These are phyloP conservation scores for Aspergillus viridinutans DNA, from an alignment of 2,329 filamentous ascomycete genomes.

Conservation along the genomic window DNA sequence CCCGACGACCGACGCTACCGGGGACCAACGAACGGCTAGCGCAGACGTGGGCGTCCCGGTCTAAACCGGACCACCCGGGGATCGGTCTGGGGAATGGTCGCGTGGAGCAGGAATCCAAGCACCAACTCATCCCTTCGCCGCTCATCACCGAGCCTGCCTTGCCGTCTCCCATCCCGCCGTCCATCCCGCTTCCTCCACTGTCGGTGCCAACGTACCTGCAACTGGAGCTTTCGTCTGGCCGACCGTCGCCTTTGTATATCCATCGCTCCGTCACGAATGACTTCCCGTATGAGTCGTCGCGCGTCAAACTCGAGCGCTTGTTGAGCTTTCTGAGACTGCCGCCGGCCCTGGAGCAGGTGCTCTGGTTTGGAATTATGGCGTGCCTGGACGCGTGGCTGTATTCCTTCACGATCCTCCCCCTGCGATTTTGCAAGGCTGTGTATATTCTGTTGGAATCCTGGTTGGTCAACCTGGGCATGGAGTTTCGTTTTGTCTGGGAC, in stretches of 20 bases:
- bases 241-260: constrained; percentile 61
- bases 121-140: constrained; percentile 19
- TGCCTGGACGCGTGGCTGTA: constrained; percentile 96
- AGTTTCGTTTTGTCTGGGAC: constrained; percentile 64
- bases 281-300: constrained; percentile 84
- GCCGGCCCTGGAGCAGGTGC: constrained; percentile 72
- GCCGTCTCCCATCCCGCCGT: constrained; percentile 47
- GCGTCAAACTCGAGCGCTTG: constrained; percentile 85
- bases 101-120: constrained; percentile 32
- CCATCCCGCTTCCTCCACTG: constrained; percentile 58
- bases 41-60: constrained; percentile 31
- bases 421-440: constrained; percentile 79
- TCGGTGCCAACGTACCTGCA: constrained; percentile 64
- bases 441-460: constrained; percentile 75
- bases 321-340: constrained; percentile 84
- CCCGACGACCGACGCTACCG: constrained; percentile 27
- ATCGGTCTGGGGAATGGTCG: constrained; percentile 12
- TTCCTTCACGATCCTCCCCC: constrained; percentile 89
- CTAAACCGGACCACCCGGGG: constrained; percentile 30
- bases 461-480: constrained; percentile 66
- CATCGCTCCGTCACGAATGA: constrained; percentile 55
- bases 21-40: constrained; percentile 28
- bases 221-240: constrained; percentile 57
- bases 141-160: constrained; percentile 28
- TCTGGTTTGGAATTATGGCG: constrained; percentile 83